Evolutionary conservation across 768 basidiomycete genomes (phyloP).

Genomic region (Clavulina sp.): DNA sequence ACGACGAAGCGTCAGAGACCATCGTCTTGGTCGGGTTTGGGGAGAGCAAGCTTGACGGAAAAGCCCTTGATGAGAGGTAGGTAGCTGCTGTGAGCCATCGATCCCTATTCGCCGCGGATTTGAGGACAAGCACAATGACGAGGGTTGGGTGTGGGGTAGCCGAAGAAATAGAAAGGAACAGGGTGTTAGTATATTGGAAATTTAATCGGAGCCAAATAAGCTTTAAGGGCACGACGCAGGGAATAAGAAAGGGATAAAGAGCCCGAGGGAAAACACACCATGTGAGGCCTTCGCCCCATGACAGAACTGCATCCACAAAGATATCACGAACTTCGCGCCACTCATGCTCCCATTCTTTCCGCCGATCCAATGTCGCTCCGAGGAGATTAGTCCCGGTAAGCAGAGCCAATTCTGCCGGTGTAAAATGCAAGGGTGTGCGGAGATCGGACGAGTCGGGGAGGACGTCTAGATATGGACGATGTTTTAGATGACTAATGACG

Average conservation of each 20-base stretch:
- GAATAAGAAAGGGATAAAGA: neutral
- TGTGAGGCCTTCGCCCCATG: constrained; percentile 37
- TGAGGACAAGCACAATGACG: too few relatives aligned
- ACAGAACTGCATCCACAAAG: constrained; percentile 20
- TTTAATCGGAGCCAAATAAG: too few relatives aligned
- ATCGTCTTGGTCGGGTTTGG: constrained; percentile 31
- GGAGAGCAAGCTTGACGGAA: constrained; percentile 68
- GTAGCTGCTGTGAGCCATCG: constrained; percentile 54
- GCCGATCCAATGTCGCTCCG: constrained; percentile 55
- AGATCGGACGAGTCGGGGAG: constrained; percentile 43
- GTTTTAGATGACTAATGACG: constrained; percentile 13
- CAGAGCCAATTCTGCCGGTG: constrained; percentile 37
- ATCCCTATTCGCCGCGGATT: constrained; percentile 38
- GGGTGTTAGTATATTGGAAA: too few relatives aligned
- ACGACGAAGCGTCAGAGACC: constrained; percentile 27
- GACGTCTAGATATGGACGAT: constrained; percentile 42
- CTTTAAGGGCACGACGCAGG: too few relatives aligned
- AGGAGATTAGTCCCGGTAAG: constrained; percentile 68
- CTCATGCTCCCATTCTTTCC: constrained; percentile 42
- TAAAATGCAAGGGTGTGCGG: constrained; percentile 60
- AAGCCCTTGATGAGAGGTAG: constrained; percentile 74
- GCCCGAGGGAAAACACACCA: constrained; percentile 32
- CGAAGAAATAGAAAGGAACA: too few relatives aligned
- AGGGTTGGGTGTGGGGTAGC: too few relatives aligned
- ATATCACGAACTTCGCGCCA: constrained; percentile 36